These are phyloP conservation scores for Kazachstania viticola DNA, from an alignment of 805 yeast genomes.

Conservation along the genomic window DNA sequence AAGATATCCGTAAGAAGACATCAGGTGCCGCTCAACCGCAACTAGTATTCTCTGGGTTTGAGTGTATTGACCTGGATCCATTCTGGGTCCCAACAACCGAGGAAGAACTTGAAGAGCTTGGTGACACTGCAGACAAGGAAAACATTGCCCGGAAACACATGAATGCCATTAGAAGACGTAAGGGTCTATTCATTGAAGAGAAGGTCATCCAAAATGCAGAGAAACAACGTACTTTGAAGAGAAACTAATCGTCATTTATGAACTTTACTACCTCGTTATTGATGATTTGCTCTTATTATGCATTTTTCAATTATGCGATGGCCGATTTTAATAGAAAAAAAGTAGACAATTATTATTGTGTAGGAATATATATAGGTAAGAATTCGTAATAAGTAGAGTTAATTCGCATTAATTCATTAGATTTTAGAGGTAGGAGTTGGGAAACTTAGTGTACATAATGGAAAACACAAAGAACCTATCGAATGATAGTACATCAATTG, in stretches of 20 bases:
- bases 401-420: too few relatives aligned
- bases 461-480: too few relatives aligned
- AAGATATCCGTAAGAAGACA: constrained; percentile 83
- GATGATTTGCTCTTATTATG: neutral
- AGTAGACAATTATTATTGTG: too few relatives aligned
- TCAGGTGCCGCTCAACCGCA: constrained; percentile 98
- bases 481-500: constrained; percentile 10
- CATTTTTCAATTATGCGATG: too few relatives aligned
- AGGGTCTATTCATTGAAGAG: constrained; percentile 83
- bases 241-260: constrained; percentile 30
- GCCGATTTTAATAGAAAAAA: too few relatives aligned
- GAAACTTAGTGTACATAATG: too few relatives aligned
- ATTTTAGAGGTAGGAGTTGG: too few relatives aligned
- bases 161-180: constrained; percentile 69
- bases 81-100: constrained; percentile 99
- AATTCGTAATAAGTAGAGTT: too few relatives aligned
- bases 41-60: constrained; percentile 80
- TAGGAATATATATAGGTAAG: too few relatives aligned
- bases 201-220: constrained; percentile 88
- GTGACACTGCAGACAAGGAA: constrained; percentile 86
- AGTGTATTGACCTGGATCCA: constrained; percentile 82
- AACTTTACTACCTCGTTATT: neutral
- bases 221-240: constrained; percentile 81
- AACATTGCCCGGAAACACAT: constrained; percentile 82
- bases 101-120: constrained; percentile 87